These are phyloP conservation scores for Penicillium canescens DNA, from an alignment of 495 filamentous ascomycete species.

Conservation along the genomic window DNA sequence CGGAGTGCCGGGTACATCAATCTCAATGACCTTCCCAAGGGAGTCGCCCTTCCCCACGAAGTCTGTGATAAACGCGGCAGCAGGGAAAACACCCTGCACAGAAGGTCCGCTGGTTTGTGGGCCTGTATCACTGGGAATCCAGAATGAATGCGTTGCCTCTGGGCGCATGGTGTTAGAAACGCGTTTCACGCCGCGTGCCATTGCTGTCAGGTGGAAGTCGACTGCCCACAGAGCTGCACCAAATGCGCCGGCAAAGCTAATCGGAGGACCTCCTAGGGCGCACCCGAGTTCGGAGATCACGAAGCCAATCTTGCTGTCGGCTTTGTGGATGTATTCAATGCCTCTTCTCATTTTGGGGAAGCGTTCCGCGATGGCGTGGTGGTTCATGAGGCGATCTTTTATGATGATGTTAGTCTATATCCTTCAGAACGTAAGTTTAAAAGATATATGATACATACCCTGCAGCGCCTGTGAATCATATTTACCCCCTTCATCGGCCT, in stretches of 20 bases:
- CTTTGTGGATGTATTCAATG: constrained; percentile 1
- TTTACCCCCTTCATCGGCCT: constrained; percentile 3
- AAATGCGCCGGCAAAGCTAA: constrained; percentile 8
- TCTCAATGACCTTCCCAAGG: constrained; percentile 7
- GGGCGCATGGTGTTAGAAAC: constrained; percentile 13
- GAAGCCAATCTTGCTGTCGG: constrained; percentile 2
- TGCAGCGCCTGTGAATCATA: not conserved
- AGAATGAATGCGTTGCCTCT: constrained; percentile 14
- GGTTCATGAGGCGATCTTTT: constrained; percentile 20
- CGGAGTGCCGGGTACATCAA: constrained; percentile 3
- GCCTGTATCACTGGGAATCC: constrained; percentile 14
- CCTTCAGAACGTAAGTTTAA: too few relatives aligned
- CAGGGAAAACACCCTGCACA: constrained; percentile 15
- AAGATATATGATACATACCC: not conserved
- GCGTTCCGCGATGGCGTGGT: constrained; percentile 17
- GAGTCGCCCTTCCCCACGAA: constrained; percentile 15
- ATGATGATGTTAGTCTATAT: not conserved
- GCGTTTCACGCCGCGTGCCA: constrained; percentile 11
- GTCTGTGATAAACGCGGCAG: constrained; percentile 15
- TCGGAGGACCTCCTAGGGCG: not conserved
- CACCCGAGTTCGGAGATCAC: constrained; percentile 16
- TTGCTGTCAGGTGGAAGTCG: constrained; percentile 15
- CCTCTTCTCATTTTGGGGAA: constrained; percentile 1
- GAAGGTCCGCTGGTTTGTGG: not conserved
- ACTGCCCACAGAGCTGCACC: constrained; percentile 19